A percentile compares a stretch with the other conserved stretches of the same genome.
Conservation (phyloP, 139 green algal genomes). For the Volvox reticuliferus region DNA sequence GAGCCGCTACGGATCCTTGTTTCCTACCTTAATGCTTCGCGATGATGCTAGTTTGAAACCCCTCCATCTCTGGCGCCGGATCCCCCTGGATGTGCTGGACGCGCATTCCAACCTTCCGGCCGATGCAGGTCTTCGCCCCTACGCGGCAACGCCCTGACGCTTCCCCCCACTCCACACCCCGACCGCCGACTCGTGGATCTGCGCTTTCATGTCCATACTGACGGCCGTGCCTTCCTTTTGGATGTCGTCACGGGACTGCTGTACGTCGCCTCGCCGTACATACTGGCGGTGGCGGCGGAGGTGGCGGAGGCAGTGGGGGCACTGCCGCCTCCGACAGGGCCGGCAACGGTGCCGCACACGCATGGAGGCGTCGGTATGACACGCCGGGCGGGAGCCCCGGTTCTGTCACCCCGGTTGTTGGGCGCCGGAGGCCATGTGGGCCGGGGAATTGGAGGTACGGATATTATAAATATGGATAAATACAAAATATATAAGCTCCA, state of each 20-base stretch:
- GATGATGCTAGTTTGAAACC: no score
- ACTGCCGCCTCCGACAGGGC: no score
- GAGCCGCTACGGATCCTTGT: no score
- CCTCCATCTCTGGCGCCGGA: no score
- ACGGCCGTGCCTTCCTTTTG: conserved; percentile 40
- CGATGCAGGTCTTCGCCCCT: conserved; percentile 4
- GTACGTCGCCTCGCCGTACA: conserved; percentile 34
- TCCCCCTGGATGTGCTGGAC: no score
- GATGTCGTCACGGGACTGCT: conserved; percentile 32
- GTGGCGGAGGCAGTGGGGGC: neutral
- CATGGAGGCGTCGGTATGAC: neutral
- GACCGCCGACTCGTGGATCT: conserved; percentile 29
- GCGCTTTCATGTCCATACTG: conserved; percentile 8
- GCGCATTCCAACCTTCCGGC: no score
- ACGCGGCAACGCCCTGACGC: neutral
- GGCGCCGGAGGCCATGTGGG: neutral
- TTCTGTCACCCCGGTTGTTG: conserved; percentile 36
- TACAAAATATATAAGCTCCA: no score
- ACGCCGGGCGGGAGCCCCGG: neutral
- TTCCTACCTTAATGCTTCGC: no score
- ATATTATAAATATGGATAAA: no score
- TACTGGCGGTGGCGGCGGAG: neutral
- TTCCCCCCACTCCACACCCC: conserved; percentile 29
- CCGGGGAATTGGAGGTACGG: no score
- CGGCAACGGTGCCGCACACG: neutral